Conservation (phyloP, 129 eudicot species). For the Pulicaria dysenterica region DNA sequence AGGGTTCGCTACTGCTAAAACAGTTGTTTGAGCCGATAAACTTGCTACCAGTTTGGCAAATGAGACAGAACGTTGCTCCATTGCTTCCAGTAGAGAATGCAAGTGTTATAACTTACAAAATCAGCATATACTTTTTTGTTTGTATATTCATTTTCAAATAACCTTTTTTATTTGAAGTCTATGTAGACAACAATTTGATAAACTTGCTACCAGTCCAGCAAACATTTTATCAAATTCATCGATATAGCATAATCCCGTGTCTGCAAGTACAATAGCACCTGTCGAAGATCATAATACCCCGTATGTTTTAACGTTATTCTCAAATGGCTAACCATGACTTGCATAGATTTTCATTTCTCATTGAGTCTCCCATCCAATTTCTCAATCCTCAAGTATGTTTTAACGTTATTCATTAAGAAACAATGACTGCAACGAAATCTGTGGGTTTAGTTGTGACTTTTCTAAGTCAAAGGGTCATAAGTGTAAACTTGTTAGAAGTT, state of each 20-base stretch:
- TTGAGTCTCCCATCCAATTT: too few relatives aligned
- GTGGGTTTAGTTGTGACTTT: too few relatives aligned
- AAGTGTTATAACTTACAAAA: constrained; percentile 5
- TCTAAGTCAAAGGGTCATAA: too few relatives aligned
- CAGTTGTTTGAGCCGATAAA: too few relatives aligned
- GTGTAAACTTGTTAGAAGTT: too few relatives aligned
- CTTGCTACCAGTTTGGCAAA: constrained; percentile 99
- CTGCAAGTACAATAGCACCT: constrained; percentile 99
- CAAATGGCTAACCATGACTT: too few relatives aligned
- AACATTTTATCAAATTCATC: constrained; percentile 98
- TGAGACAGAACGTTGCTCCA: constrained; percentile 99
- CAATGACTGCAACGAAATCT: too few relatives aligned
- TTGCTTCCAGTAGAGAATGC: constrained; percentile 92
- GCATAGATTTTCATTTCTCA: too few relatives aligned
- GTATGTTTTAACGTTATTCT: too few relatives aligned
- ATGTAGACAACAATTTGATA: constrained; percentile 8
- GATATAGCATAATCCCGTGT: constrained; percentile 92
- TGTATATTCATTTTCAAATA: background rate
- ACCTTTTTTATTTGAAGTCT: background rate
- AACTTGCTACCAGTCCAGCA: constrained; percentile 97
- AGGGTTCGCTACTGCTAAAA: constrained; percentile 99
- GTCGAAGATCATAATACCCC: too few relatives aligned
- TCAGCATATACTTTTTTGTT: constrained; percentile 20
- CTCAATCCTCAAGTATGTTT: too few relatives aligned
- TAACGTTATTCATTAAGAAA: too few relatives aligned